Evolutionary conservation across 2,329 filamentous ascomycete species (phyloP).

Genomic region (Rutstroemia sp.): DNA sequence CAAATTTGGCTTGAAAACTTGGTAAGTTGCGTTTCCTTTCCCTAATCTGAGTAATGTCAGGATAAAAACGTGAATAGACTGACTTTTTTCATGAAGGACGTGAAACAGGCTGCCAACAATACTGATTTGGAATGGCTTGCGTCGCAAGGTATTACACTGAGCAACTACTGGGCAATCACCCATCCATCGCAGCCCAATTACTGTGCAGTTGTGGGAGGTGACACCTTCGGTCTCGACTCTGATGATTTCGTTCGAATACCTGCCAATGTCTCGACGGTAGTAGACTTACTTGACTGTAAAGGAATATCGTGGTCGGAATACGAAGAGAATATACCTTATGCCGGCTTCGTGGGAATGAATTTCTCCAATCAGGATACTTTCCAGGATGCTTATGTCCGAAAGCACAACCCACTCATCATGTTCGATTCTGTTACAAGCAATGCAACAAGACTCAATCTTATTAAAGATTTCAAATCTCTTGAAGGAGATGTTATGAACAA

Average conservation of each 20-base stretch:
- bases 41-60: background rate
- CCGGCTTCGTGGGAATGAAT: constrained; percentile 38
- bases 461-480: constrained; percentile 57
- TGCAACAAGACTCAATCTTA: constrained; percentile 42
- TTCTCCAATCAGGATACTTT: constrained; percentile 47
- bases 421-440: constrained; percentile 46
- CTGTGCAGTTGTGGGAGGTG: constrained; percentile 47
- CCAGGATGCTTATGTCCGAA: constrained; percentile 56
- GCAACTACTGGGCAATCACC: constrained; percentile 45
- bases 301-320: constrained; percentile 44
- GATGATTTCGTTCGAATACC: constrained; percentile 42
- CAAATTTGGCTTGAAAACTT: constrained; percentile 57
- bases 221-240: constrained; percentile 47
- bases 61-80: background rate
- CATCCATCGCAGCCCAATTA: constrained; percentile 59
- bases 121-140: constrained; percentile 41
- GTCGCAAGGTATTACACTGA: constrained; percentile 46
- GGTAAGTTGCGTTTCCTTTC: constrained; percentile 8
- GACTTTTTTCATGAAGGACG: constrained; percentile 4
- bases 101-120: constrained; percentile 26
- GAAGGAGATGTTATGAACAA: constrained; percentile 47
- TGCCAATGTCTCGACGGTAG: constrained; percentile 38
- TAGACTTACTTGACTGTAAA: constrained; percentile 41
- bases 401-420: constrained; percentile 49
- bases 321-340: constrained; percentile 46